phyloP scores from a whole-genome alignment of 306 rosid species.

The Lathyrus aphaca region DNA sequence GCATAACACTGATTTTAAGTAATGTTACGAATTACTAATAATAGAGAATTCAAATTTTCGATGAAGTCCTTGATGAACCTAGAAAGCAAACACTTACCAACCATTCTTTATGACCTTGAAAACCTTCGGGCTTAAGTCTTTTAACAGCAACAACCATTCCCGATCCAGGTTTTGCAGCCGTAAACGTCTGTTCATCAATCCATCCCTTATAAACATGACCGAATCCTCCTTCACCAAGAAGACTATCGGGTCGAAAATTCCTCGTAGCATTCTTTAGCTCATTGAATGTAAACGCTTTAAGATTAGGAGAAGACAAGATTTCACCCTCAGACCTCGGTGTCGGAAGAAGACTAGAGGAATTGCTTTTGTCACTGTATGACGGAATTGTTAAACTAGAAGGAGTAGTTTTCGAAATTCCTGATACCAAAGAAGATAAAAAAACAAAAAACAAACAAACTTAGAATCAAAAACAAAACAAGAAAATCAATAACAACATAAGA shows the following conservation, averaged over 20 bases:
- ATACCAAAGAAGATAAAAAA: constrained; percentile 36
- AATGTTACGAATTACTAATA: no score
- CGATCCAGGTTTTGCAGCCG: constrained; percentile 77
- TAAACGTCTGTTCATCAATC: constrained; percentile 66
- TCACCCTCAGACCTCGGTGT: constrained; percentile 89
- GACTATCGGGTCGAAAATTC: constrained; percentile 83
- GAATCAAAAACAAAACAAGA: background rate
- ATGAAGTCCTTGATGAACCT: background rate
- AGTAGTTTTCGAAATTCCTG: constrained; percentile 56
- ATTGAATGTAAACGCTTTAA: constrained; percentile 67
- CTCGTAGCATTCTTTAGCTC: constrained; percentile 87
- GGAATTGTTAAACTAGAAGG: constrained; percentile 55
- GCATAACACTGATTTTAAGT: no score
- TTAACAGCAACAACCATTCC: constrained; percentile 93
- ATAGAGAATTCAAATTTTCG: background rate
- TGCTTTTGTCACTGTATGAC: constrained; percentile 58
- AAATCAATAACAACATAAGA: background rate
- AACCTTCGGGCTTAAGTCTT: constrained; percentile 88
- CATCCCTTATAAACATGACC: constrained; percentile 95
- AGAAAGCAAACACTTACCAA: constrained; percentile 59
- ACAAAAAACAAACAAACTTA: constrained; percentile 6
- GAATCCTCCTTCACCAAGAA: constrained; percentile 96
- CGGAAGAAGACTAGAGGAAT: constrained; percentile 66
- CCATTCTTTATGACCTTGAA: constrained; percentile 98
- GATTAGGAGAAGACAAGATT: constrained; percentile 79